Base-by-base conservation (phyloP, 2,329 filamentous ascomycete species). In the Fusarium sp. region DNA sequence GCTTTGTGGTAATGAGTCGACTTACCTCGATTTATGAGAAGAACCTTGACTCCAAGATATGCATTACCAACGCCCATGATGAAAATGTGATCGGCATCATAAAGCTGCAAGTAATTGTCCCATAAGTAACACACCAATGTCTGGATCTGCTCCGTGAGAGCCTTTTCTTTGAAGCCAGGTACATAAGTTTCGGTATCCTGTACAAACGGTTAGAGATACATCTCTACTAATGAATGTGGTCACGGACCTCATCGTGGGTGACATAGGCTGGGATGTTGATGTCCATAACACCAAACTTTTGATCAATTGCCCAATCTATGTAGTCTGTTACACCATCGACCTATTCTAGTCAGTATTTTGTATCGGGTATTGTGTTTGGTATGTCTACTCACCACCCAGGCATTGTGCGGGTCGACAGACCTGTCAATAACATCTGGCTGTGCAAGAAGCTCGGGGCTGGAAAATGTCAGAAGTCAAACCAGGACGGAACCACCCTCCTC, bases 21-120 rank as follows among this genome's bases (percentile, higher is more conserved):
- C 74, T 74, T 85, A 93, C 93, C 90, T 83, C 94, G 87, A 73
- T 91, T 91, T 13, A 91, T 91, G 9, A 98, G 85, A 8, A 98
- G 88, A 61, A 95, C 88, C 63, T 96, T 91, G 50, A 98, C 88
- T 3, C 93, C 94, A 6, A 92, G 85, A 77, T 96, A 97, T 3
- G 96, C 93, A 75, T 94, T 91, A n/a, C 96, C 96, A 3, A 97
- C 90, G 1, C 96, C 95, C 78, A 99, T 86, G 26, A 99, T 85
- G 78, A 97, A 93, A 18, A 98, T 89, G 56, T 95, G 89, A 9
- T 91, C 90, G 0, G 88, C 85, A 5, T 91, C 83, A 54, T 91
- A 90, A 35, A 93, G 86, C 84, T 97, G 93, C 23, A 99, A 90
- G 77, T 98, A 98, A 78, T 99, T 99, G 75, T 98, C 95, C 96